Base-by-base conservation (phyloP, 2,329 filamentous ascomycete species). In the Leptodontidium sp. region DNA sequence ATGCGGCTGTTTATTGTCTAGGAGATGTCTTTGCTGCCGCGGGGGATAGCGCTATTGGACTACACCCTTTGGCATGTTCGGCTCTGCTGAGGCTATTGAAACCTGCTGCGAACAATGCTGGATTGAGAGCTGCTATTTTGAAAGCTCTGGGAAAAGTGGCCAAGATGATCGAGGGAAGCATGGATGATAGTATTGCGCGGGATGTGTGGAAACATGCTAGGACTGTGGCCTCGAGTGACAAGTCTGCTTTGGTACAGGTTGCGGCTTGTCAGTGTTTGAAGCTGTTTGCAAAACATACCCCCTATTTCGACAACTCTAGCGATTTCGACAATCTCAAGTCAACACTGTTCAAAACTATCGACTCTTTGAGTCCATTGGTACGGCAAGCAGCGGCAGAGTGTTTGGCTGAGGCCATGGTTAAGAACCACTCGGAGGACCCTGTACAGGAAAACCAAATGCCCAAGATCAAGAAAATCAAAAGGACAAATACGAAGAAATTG, bases 151-250 rank as follows among this genome's bases (percentile, higher is more conserved):
- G 88, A 52, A 94, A 94, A 81, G 87, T 98, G 50, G 85, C 91
- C 32, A 86, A 85, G 68, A 95, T 94, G 79, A 88, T 98, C 35
- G 87, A 88, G 66, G 84, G 85, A 5, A 93, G 93, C 69, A 85
- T 95, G 75, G 96, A 99, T 75, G 96, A 99, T 80, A 84, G 83
- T 65, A 85, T 94, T 47, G 92, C 92, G n/a, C 89, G 94, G 76
- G 94, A 98, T 78, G 88, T 97, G 17, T 98, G 94, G 93, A 99
- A 98, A 80, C 92, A 95, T 78, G 91, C 90, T 32, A 90, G 96
- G 71, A 93, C 86, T 79, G 87, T 91, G 74, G 91, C 91, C 35
- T 86, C 89, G 0, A 86, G 85, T 69, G 97, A 99, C 80, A 98
- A 96, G 80, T 92, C 93, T 4, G 85, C 89, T 2, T 85, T 97